phyloP scores from a whole-genome alignment of 306 rosid genomes.

The Pueraria montana region DNA sequence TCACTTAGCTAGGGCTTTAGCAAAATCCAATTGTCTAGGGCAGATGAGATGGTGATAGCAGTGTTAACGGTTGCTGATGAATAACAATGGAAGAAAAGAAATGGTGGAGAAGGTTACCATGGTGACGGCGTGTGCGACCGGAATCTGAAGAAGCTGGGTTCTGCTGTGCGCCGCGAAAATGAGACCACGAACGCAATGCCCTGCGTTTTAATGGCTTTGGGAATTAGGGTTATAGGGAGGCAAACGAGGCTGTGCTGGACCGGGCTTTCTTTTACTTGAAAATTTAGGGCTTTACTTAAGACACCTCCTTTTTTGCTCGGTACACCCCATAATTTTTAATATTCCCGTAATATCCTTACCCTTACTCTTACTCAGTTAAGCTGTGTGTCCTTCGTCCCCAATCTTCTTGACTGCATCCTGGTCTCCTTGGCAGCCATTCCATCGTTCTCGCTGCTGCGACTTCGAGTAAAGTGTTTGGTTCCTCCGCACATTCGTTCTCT shows the following conservation, averaged over 20 bases:
- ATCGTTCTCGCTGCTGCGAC: too few relatives aligned
- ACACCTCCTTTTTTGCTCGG: too few relatives aligned
- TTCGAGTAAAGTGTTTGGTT: too few relatives aligned
- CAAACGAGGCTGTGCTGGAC: background rate
- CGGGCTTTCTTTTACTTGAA: background rate
- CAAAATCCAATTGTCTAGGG: background rate
- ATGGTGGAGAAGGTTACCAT: constrained; percentile 43
- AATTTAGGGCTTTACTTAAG: too few relatives aligned
- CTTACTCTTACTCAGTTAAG: too few relatives aligned
- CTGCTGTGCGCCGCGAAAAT: constrained; percentile 42
- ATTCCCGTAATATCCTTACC: too few relatives aligned
- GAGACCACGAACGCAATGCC: background rate
- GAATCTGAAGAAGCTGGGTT: constrained; percentile 16
- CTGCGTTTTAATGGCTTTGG: constrained; percentile 27
- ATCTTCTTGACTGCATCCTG: too few relatives aligned
- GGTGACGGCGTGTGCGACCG: constrained; percentile 42
- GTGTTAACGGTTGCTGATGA: background rate
- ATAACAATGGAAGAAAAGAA: background rate
- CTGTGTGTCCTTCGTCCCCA: too few relatives aligned
- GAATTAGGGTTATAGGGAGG: constrained; percentile 47
- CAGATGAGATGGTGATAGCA: background rate
- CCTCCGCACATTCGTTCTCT: too few relatives aligned
- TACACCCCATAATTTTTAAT: too few relatives aligned
- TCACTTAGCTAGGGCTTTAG: background rate
- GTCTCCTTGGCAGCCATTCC: too few relatives aligned